phyloP scores from a whole-genome alignment of 1,139 yeast species.

The Yamadazyma diospyri region DNA sequence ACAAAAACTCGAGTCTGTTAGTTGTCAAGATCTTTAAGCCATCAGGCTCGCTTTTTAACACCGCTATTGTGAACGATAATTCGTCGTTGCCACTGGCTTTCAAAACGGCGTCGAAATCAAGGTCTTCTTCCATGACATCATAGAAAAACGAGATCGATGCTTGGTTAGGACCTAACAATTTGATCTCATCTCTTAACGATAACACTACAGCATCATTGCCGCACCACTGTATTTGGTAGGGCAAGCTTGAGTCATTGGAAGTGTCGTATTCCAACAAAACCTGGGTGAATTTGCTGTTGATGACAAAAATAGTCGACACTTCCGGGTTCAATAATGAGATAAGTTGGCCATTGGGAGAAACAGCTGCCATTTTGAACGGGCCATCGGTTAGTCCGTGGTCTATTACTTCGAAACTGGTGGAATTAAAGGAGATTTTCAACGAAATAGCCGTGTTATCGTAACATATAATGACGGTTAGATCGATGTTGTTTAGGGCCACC shows the following conservation, averaged over 20 bases:
- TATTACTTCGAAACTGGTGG: conserved; percentile 21
- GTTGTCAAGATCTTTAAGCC: conserved; percentile 68
- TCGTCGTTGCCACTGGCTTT: conserved; percentile 21
- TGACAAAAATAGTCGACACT: conserved; percentile 48
- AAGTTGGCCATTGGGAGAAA: conserved; percentile 61
- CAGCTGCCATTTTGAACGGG: conserved; percentile 49
- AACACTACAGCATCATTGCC: conserved; percentile 76
- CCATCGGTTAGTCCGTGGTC: conserved; percentile 51
- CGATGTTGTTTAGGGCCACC: conserved; percentile 9
- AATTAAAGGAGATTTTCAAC: conserved; percentile 23
- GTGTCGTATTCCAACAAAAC: conserved; percentile 51
- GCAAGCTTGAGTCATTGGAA: conserved; percentile 31
- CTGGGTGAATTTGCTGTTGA: conserved; percentile 48
- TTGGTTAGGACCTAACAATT: conserved; percentile 70
- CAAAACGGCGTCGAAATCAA: conserved; percentile 28
- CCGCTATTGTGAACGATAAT: conserved; percentile 32
- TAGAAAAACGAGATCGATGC: conserved; percentile 50
- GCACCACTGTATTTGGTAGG: conserved; percentile 69
- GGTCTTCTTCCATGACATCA: conserved; percentile 34
- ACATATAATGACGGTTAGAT: conserved; percentile 24
- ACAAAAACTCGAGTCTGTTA: conserved; percentile 57
- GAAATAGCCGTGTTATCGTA: conserved; percentile 28
- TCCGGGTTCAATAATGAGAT: conserved; percentile 52
- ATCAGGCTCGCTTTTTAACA: conserved; percentile 54
- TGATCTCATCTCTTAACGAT: conserved; percentile 60